These are phyloP conservation scores for Eucalyptus microcorys DNA, from an alignment of 345 rosid genomes.

Conservation along the genomic window DNA sequence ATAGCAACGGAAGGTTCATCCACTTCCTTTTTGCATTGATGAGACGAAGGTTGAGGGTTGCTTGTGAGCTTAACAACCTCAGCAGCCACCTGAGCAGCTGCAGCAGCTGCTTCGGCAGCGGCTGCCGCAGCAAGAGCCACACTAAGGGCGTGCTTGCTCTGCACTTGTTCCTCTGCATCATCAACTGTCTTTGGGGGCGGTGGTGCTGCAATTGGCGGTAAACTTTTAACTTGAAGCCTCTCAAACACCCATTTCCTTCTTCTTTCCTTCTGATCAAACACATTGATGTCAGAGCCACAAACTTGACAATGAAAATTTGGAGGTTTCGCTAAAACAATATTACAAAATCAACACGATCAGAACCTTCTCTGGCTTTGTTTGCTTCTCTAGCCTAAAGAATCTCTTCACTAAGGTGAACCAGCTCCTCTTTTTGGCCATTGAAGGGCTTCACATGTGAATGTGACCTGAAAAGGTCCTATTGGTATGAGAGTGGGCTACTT, in stretches of 20 bases:
- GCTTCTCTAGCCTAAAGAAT: constrained; percentile 47
- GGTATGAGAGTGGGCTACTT: background rate
- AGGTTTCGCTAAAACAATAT: background rate
- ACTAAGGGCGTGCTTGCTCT: constrained; percentile 23
- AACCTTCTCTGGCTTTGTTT: constrained; percentile 52
- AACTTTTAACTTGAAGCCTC: constrained; percentile 31
- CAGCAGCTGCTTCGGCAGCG: constrained; percentile 48
- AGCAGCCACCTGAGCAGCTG: constrained; percentile 38
- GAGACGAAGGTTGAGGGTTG: constrained; percentile 1
- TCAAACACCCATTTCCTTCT: constrained; percentile 68
- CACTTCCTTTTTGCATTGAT: constrained; percentile 7
- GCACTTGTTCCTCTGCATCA: constrained; percentile 17
- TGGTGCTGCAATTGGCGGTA: constrained; percentile 41
- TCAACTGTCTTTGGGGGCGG: constrained; percentile 4
- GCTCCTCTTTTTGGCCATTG: constrained; percentile 66
- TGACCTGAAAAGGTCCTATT: background rate
- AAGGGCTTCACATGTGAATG: background rate
- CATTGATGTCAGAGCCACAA: background rate
- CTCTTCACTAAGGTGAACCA: constrained; percentile 64
- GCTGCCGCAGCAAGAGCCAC: constrained; percentile 43
- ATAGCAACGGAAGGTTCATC: background rate
- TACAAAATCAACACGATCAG: background rate
- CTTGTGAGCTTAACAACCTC: constrained; percentile 32
- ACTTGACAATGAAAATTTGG: background rate
- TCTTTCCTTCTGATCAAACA: constrained; percentile 33